Percentiles rank a stretch among this genome's conserved stretches.
Conservation (phyloP, 768 basidiomycete genomes). For the Sporobolomyces pararoseus region DNA sequence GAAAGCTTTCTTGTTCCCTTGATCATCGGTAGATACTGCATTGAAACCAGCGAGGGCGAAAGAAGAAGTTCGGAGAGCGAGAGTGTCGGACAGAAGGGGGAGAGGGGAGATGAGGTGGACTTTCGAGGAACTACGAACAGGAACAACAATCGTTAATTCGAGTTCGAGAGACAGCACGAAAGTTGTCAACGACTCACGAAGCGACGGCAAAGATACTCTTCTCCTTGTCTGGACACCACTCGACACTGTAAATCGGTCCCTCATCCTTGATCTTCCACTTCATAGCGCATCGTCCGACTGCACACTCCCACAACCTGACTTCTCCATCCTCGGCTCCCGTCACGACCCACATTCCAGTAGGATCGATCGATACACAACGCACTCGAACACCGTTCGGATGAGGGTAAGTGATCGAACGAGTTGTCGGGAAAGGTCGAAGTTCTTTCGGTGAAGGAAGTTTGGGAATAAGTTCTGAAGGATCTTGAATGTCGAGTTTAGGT, state of each 20-base stretch:
- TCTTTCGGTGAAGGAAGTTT: constrained; percentile 89
- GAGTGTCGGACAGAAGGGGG: constrained; percentile 61
- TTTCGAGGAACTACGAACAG: constrained; percentile 63
- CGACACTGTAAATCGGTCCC: constrained; percentile 65
- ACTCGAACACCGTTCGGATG: constrained; percentile 65
- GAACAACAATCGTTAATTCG: not conserved
- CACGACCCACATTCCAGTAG: constrained; percentile 83
- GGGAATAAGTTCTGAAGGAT: constrained; percentile 79
- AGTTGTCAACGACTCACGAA: constrained; percentile 26
- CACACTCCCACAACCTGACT: constrained; percentile 85
- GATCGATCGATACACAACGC: constrained; percentile 72
- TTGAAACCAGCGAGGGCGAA: constrained; percentile 62
- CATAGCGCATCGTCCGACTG: constrained; percentile 80
- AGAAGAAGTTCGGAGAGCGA: constrained; percentile 60
- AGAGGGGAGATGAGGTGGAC: constrained; percentile 78
- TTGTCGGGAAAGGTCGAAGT: constrained; percentile 88
- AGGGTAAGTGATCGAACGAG: constrained; percentile 65
- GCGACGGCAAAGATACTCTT: constrained; percentile 44
- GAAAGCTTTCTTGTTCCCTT: constrained; percentile 23
- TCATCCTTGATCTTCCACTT: constrained; percentile 65
- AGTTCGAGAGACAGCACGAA: not conserved
- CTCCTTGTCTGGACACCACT: constrained; percentile 78
- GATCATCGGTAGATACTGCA: constrained; percentile 54
- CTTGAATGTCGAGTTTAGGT: constrained; percentile 63
- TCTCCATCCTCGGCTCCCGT: constrained; percentile 86